These are phyloP conservation scores for Blastobotrys malaysiensis DNA, from an alignment of 1,139 yeast species.

Conservation along the genomic window DNA sequence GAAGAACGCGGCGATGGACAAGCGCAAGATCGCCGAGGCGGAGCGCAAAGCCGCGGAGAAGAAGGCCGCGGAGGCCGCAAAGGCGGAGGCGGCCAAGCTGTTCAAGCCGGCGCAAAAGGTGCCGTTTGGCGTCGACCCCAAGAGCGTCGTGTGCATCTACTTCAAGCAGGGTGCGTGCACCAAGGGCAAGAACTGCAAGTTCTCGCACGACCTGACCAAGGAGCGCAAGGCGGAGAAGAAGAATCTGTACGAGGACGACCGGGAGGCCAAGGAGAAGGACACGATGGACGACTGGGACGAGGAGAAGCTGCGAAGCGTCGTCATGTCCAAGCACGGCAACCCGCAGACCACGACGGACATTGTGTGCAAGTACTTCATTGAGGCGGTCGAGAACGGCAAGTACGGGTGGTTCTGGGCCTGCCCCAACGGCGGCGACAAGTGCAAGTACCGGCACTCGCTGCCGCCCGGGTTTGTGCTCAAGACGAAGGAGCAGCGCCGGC, in stretches of 20 bases:
- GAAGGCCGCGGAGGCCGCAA: conserved; percentile 86
- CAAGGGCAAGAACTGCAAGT: conserved; percentile 89
- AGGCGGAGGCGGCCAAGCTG: conserved; percentile 76
- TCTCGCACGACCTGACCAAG: conserved; percentile 80
- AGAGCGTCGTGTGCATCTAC: conserved; percentile 83
- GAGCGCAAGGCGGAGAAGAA: conserved; percentile 88
- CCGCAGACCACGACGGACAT: conserved; percentile 91
- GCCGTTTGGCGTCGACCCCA: conserved; percentile 97
- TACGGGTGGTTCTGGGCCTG: conserved; percentile 99
- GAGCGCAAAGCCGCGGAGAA: conserved; percentile 77
- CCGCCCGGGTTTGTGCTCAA: conserved; percentile 96
- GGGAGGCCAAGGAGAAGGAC: conserved; percentile 68
- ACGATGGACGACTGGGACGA: conserved; percentile 98
- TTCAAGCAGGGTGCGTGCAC: conserved; percentile 88
- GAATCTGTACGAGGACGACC: conserved; percentile 87
- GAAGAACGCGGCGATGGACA: conserved; percentile 46
- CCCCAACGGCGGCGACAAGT: conserved; percentile 88
- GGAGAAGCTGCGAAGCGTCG: conserved; percentile 82
- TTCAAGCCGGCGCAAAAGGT: conserved; percentile 77
- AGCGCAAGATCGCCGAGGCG: conserved; percentile 71
- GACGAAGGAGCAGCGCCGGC: conserved; percentile 90
- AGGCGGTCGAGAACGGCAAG: conserved; percentile 94
- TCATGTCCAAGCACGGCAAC: conserved; percentile 89
- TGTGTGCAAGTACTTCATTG: conserved; percentile 89
- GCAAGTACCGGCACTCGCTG: conserved; percentile 94